These are phyloP conservation scores for Aspergillus hortae DNA, from an alignment of 2,329 filamentous ascomycete species.

Conservation along the genomic window DNA sequence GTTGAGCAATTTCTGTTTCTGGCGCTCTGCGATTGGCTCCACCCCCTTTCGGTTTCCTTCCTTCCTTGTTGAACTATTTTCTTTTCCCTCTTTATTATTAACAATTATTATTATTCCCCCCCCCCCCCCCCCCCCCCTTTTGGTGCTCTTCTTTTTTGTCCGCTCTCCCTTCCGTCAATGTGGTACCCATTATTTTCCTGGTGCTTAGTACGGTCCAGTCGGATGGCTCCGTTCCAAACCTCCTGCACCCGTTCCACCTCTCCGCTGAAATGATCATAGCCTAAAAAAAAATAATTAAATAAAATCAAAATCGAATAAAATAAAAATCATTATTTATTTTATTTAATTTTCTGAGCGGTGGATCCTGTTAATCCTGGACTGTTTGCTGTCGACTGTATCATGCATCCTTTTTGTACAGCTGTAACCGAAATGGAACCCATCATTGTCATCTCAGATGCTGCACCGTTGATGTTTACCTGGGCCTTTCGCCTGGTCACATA, in stretches of 20 bases:
- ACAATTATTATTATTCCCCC: slow-evolving; percentile 1
- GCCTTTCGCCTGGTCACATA: slow-evolving; percentile 32
- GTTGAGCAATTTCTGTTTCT: slow-evolving; percentile 8
- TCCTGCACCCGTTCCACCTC: slow-evolving; percentile 13
- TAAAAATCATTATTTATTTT: slow-evolving; percentile 4
- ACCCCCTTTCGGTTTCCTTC: slow-evolving; percentile 17
- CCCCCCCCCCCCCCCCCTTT: slow-evolving; percentile 1
- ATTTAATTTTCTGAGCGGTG: slow-evolving; percentile 14
- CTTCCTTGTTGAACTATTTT: slow-evolving; percentile 5
- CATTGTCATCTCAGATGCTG: slow-evolving; percentile 18
- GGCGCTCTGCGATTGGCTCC: slow-evolving; percentile 18
- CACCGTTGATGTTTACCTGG: slow-evolving; percentile 26
- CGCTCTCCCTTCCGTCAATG: slow-evolving; percentile 15
- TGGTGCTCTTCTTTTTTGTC: slow-evolving; percentile 1
- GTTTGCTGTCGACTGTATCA: slow-evolving; percentile 35
- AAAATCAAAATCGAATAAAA: slow-evolving; percentile 1
- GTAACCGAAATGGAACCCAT: slow-evolving; percentile 31
- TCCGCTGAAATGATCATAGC: slow-evolving; percentile 17
- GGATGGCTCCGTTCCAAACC: slow-evolving; percentile 22
- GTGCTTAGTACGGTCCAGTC: slow-evolving; percentile 19
- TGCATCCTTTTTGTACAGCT: slow-evolving; percentile 31
- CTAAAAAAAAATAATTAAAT: slow-evolving; percentile 9
- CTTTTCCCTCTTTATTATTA: slow-evolving; percentile 4
- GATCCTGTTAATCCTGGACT: slow-evolving; percentile 29
- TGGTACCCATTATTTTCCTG: slow-evolving; percentile 15